These are phyloP conservation scores for Diddensiella santjacobensis DNA, from an alignment of 805 yeast species.

Conservation along the genomic window DNA sequence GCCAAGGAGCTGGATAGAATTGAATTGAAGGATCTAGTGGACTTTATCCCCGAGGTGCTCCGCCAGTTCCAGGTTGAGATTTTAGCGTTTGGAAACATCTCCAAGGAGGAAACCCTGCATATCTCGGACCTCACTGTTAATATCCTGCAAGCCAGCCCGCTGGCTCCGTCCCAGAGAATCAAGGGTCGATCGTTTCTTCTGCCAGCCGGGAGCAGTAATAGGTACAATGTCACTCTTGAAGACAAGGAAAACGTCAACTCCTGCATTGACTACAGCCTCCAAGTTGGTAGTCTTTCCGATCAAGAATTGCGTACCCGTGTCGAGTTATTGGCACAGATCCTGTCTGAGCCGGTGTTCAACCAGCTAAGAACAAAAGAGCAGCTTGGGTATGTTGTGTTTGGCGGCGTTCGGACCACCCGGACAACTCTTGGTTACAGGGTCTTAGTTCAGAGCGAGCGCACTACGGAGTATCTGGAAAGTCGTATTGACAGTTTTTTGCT, in stretches of 20 bases:
- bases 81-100: conserved; percentile 73
- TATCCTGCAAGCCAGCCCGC: conserved; percentile 38
- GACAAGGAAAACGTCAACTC: conserved; percentile 78
- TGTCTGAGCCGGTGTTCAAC: conserved; percentile 85
- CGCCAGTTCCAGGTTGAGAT: conserved; percentile 64
- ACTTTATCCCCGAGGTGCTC: conserved; percentile 51
- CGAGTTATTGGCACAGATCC: conserved; percentile 66
- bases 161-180: conserved; percentile 44
- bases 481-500: conserved; percentile 68
- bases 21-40: conserved; percentile 46
- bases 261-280: conserved; percentile 74
- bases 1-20: conserved; percentile 45
- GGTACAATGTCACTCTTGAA: conserved; percentile 35
- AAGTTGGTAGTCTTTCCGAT: conserved; percentile 54
- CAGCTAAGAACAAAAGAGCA: conserved; percentile 91
- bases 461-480: conserved; percentile 67
- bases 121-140: conserved; percentile 44
- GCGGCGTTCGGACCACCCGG: conserved; percentile 64
- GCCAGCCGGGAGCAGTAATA: conserved; percentile 25
- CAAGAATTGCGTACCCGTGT: conserved; percentile 45
- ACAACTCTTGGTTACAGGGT: conserved; percentile 71
- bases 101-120: conserved; percentile 49
- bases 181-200: conserved; percentile 40
- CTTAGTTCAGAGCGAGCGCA: conserved; percentile 78
- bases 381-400: conserved; percentile 88